phyloP scores from a whole-genome alignment of 441 rosid species.

The Hypseocharis bilobata region DNA sequence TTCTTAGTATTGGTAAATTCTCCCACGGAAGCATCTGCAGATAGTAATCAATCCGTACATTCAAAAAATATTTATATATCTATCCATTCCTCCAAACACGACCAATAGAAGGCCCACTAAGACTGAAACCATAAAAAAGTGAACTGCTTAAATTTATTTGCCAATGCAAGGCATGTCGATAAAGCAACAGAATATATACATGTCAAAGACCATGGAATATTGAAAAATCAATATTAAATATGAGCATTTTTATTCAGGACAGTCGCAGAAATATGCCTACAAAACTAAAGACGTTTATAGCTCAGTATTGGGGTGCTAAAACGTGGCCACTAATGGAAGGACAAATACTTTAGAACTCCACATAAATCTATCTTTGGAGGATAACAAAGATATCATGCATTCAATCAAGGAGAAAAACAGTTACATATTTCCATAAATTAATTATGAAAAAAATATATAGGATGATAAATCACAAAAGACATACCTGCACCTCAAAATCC shows the following conservation, averaged over 20 bases:
- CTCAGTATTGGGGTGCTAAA: too few relatives aligned
- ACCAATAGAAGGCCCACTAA: background rate
- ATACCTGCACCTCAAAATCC: conserved; percentile 79
- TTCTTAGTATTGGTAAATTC: conserved; percentile 71
- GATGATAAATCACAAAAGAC: conserved; percentile 13
- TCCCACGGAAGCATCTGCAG: conserved; percentile 99
- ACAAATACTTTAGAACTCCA: background rate
- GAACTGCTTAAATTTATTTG: background rate
- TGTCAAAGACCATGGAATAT: conserved; percentile 2
- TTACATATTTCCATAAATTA: background rate
- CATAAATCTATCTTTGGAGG: background rate
- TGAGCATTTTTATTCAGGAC: background rate
- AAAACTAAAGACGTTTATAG: background rate
- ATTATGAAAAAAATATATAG: background rate
- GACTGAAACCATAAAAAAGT: background rate
- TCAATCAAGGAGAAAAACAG: background rate
- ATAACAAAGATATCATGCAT: background rate
- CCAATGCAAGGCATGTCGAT: conserved; percentile 5
- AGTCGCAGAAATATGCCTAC: background rate
- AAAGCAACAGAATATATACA: background rate
- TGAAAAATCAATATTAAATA: background rate
- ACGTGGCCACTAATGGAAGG: background rate
- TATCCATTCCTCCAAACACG: conserved; percentile 1
- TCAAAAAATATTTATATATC: background rate
- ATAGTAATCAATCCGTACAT: conserved; percentile 11